These are phyloP conservation scores for Metarhizium humberi DNA, from an alignment of 2,329 filamentous ascomycete species.

Conservation along the genomic window DNA sequence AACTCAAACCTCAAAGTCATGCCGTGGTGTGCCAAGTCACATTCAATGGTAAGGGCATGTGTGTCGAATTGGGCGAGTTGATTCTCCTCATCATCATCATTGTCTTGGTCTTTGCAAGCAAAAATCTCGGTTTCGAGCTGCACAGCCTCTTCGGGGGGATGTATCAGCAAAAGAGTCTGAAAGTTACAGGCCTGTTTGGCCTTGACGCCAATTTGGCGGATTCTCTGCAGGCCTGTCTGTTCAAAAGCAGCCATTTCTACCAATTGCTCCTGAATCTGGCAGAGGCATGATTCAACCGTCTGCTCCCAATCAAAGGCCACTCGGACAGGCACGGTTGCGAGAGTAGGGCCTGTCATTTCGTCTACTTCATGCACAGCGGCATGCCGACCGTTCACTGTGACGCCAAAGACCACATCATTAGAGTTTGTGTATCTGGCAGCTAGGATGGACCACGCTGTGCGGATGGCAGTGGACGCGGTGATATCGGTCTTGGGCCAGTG, in stretches of 20 bases:
- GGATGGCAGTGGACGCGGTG: slow-evolving; percentile 13
- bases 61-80: slow-evolving; percentile 1
- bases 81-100: neutral
- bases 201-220: slow-evolving; percentile 12
- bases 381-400: slow-evolving; percentile 17
- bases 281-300: slow-evolving; percentile 5
- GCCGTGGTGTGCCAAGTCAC: neutral
- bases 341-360: slow-evolving; percentile 16
- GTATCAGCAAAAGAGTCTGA: slow-evolving; percentile 8
- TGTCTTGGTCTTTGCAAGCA: neutral
- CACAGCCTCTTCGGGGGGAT: neutral
- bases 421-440: slow-evolving; percentile 25
- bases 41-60: slow-evolving; percentile 2
- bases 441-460: slow-evolving; percentile 22
- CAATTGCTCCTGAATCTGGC: slow-evolving; percentile 13
- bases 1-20: neutral
- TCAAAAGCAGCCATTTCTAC: slow-evolving; percentile 16
- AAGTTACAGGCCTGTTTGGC: slow-evolving; percentile 9
- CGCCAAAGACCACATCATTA: slow-evolving; percentile 20
- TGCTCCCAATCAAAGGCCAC: slow-evolving; percentile 8
- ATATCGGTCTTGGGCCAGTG: slow-evolving; percentile 7
- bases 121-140: neutral
- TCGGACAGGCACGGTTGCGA: slow-evolving; percentile 17
- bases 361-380: slow-evolving; percentile 16
- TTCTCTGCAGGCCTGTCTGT: slow-evolving; percentile 17